A percentile compares a stretch with the other conserved stretches of the same genome.
phyloP scores from a whole-genome alignment of 768 basidiomycete genomes.

The Paxillus ammoniavirescens region DNA sequence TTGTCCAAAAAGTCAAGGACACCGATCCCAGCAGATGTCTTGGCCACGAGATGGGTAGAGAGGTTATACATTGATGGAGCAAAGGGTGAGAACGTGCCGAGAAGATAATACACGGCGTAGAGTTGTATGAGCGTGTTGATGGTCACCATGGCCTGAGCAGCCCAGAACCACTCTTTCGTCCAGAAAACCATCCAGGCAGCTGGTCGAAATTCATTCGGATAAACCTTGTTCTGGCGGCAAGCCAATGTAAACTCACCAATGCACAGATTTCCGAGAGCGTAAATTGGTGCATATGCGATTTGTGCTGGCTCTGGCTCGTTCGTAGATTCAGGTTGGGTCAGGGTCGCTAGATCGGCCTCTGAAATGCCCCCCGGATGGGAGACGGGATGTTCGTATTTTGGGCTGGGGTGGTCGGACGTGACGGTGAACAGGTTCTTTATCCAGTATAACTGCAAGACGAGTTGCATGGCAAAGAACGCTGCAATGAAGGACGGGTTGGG shows the following conservation, averaged over 20 bases:
- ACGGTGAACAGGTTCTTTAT: constrained; percentile 26
- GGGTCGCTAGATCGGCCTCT: background rate
- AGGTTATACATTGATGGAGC: constrained; percentile 15
- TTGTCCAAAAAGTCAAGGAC: constrained; percentile 16
- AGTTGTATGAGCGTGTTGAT: constrained; percentile 31
- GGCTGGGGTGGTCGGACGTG: background rate
- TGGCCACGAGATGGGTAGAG: constrained; percentile 41
- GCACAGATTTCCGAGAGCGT: constrained; percentile 33
- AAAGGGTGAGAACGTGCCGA: constrained; percentile 16
- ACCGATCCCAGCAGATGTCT: constrained; percentile 39
- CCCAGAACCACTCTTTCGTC: constrained; percentile 23
- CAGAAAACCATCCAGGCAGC: constrained; percentile 33
- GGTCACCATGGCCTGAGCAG: constrained; percentile 28
- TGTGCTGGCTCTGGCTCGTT: background rate
- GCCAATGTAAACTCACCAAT: constrained; percentile 21
- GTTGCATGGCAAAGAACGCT: constrained; percentile 31
- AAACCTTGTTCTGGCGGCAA: too few species aligned
- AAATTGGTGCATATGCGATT: constrained; percentile 31
- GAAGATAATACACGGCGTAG: constrained; percentile 33
- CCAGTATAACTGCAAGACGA: constrained; percentile 26
- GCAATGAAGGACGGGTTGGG: background rate
- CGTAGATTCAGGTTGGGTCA: constrained; percentile 5
- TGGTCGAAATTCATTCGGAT: background rate
- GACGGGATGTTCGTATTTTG: background rate
- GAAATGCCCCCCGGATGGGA: background rate